A percentile compares a stretch with the other conserved stretches of the same genome.
Evolutionary conservation across 352 stramenopile species (phyloP).

Genomic region (Globisporangium heterothallicum): DNA sequence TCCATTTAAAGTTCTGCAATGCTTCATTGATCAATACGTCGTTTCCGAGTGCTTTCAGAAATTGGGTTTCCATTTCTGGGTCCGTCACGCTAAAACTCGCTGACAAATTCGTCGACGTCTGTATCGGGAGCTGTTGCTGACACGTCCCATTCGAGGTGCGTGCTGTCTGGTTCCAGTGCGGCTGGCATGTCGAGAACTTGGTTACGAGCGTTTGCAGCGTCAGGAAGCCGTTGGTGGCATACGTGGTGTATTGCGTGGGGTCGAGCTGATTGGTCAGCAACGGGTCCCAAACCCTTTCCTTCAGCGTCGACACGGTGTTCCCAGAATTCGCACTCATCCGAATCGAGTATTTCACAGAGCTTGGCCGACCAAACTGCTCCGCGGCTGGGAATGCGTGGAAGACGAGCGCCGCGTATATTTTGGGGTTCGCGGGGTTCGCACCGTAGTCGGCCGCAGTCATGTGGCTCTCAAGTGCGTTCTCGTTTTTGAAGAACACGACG

Average conservation of each 20-base stretch:
- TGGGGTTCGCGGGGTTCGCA: constrained; percentile 27
- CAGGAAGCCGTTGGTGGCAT: constrained; percentile 49
- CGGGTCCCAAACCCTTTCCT: too few species aligned
- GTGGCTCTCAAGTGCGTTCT: constrained; percentile 38
- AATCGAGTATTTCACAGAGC: constrained; percentile 55
- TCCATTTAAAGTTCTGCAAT: constrained; percentile 18
- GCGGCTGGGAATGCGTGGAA: constrained; percentile 48
- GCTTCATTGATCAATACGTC: constrained; percentile 34
- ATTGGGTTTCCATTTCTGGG: constrained; percentile 25
- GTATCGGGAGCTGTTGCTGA: constrained; percentile 26
- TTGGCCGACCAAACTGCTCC: constrained; percentile 32
- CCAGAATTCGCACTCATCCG: constrained; percentile 50
- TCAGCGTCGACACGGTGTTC: constrained; percentile 30
- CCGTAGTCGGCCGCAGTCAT: constrained; percentile 39
- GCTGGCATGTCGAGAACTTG: constrained; percentile 55
- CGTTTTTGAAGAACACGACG: constrained; percentile 51
- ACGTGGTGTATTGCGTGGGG: constrained; percentile 31
- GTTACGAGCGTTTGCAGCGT: constrained; percentile 60
- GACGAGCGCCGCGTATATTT: constrained; percentile 56
- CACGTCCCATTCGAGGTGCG: constrained; percentile 38
- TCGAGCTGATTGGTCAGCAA: constrained; percentile 45
- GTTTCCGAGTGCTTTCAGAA: constrained; percentile 35
- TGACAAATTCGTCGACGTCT: constrained; percentile 24
- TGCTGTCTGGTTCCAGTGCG: constrained; percentile 29
- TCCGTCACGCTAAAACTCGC: too few species aligned